Evolutionary conservation across 768 basidiomycete species (phyloP).

Genomic region (Suillus weaverae): DNA sequence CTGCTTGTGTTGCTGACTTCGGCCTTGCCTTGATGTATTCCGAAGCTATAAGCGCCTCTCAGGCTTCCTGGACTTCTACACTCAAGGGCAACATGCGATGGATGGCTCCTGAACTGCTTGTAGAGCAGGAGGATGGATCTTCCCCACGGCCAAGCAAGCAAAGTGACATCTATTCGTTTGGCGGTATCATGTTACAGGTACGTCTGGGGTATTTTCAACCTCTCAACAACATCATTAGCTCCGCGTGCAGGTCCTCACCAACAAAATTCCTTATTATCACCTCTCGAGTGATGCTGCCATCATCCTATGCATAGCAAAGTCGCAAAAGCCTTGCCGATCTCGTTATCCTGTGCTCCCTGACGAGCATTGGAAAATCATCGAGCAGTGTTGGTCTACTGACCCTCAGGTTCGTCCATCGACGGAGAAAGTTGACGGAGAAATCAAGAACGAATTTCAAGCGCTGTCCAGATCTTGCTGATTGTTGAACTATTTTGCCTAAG

Average conservation of each 20-base stretch:
- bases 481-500: no score
- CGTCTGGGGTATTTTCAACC: slow-evolving; percentile 4
- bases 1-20: slow-evolving; percentile 43
- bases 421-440: not conserved
- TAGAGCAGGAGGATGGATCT: not conserved
- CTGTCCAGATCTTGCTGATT: no score
- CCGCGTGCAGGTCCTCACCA: not conserved
- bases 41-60: slow-evolving; percentile 30
- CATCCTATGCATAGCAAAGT: not conserved
- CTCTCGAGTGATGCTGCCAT: not conserved
- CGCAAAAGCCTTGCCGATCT: not conserved
- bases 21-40: slow-evolving; percentile 41
- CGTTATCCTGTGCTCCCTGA: not conserved
- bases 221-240: slow-evolving; percentile 24
- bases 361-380: not conserved
- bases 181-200: slow-evolving; percentile 33
- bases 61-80: not conserved
- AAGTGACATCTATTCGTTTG: slow-evolving; percentile 46
- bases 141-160: not conserved
- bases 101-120: slow-evolving; percentile 42
- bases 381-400: not conserved
- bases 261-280: not conserved
- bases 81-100: slow-evolving; percentile 39
- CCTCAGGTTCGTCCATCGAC: not conserved
- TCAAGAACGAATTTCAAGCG: not conserved